Evolutionary conservation across 1,139 yeast genomes (phyloP), one percentile per base, ranked within the genome.

Genomic region (Zygotorulaspora mrakii): DNA sequence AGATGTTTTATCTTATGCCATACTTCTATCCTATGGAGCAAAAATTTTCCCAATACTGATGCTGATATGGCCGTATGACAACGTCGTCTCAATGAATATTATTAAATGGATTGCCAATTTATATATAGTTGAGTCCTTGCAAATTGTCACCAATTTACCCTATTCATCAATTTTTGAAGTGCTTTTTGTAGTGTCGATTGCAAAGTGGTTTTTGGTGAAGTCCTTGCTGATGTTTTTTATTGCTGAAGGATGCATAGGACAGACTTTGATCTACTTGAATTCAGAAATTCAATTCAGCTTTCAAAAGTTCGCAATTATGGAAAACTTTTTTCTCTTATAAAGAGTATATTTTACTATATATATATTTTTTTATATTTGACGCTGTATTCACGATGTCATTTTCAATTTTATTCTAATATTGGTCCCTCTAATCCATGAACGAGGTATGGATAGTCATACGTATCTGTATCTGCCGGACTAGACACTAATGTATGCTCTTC

Each of bases 21-120:
- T 87, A 1, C 60, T 88, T 32, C 73, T 87, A 2, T 79, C 96
- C 0, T 79, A 86, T 31, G 77, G 87, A 1, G 79, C 91, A 28
- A 85, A 82, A 55, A 69, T 91, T 17, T 82, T 89, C 47, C 98
- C 98, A 0, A 83, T 94, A n/a, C 68, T 91, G 24, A 89, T 89
- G 89, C 70, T 91, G 26, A 89, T 94, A 25, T 91, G 99, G 99
- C 91, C 95, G 1, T 91, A 91, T 57, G 96, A 91, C 55, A 74
- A 85, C 5, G 72, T 84, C 0, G 70, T 82, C 5, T 82, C 86
- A 0, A 73, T 80, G 10, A 68, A 70, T 12, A 68, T 80, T 11
- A 81, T 84, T 20, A 76, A 76, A 42, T 66, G 77, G 54, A 74
- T 82, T 3, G 82, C 86, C 1, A 72, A 74, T 33, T 60, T 82